Evolutionary conservation across 2,329 filamentous ascomycete genomes (phyloP), one percentile per base, ranked within the genome.

Genomic region (Clonostachys rhizophaga): DNA sequence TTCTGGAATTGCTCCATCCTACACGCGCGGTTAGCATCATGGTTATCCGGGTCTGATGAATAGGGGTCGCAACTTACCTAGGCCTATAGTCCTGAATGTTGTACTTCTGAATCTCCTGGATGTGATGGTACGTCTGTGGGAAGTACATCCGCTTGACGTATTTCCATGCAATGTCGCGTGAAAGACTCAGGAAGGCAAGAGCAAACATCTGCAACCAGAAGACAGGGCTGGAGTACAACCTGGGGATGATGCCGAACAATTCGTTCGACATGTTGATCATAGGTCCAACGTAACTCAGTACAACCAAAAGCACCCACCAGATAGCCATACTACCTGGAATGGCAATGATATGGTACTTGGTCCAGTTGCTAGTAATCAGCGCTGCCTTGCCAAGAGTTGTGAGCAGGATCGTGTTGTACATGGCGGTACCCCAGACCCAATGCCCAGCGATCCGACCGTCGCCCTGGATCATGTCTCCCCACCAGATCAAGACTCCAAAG

Each of bases 1-100:
- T 99, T 99, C 71, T 99, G 94, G 76, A 99, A 99, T 70, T 99
- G 94, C 63, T 99, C 94, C 94, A 99, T 99, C 62, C 89, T 92
- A 53, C 3, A 18, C 37, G 45, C 14, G 17, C 17, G 11, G 37
- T 40, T 37, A 41, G 9, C 16, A 40, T 14, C n/a, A 14, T 8
- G 36, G 10, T 18, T 39, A n/a, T n/a, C 17, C 11, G 17, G 7
- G 7, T 39, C 14, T 14, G 36, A 18, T 8, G 36, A 39, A 39
- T n/a, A 39, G 14, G 17, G 11, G 10, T 11, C 17, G 12, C 16
- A 44, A 74, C 79, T 56, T 79, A 91, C 89, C 94, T 85, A 52
- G 94, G 94, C 62, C 94, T 79, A 69, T 99, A 99, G 71, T 99
- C 94, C 71, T 99, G 94, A 50, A 99, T 96, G 60, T 99, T 99